Conservation (phyloP, 1,284 basidiomycete genomes). For the Boletus smithii region DNA sequence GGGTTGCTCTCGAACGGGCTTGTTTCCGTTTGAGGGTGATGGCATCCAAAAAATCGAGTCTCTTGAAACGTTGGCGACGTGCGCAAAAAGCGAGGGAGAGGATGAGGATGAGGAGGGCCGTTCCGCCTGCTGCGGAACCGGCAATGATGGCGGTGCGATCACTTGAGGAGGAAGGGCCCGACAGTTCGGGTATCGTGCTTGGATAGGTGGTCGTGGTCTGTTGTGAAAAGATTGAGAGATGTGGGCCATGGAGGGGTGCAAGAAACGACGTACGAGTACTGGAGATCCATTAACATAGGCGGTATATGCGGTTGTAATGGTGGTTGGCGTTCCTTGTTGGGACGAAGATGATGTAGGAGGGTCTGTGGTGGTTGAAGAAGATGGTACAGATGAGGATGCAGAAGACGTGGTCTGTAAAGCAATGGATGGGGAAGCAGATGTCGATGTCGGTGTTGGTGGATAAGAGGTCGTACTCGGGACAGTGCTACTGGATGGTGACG, state of each 20-base stretch:
- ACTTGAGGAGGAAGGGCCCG: not conserved
- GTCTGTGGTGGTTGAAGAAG: not conserved
- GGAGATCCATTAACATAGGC: constrained; percentile 17
- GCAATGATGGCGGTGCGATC: constrained; percentile 43
- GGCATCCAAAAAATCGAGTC: constrained; percentile 36
- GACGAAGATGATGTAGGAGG: constrained; percentile 4
- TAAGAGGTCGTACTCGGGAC: no score
- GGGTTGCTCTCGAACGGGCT: constrained; percentile 36
- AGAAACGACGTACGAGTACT: constrained; percentile 16
- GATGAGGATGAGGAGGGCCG: constrained; percentile 38
- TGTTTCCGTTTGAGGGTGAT: constrained; percentile 33
- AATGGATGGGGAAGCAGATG: not conserved
- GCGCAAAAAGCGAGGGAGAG: constrained; percentile 41
- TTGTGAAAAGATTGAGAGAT: no score
- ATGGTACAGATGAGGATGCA: constrained; percentile 3
- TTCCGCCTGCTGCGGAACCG: constrained; percentile 45
- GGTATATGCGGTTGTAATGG: constrained; percentile 22
- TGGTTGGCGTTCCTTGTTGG: constrained; percentile 8
- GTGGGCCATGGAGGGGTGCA: no score
- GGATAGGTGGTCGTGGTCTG: constrained; percentile 17
- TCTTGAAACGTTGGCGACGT: constrained; percentile 41
- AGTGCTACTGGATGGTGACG: no score
- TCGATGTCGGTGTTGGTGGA: not conserved
- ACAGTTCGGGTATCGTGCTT: constrained; percentile 17
- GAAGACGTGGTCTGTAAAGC: constrained; percentile 1